Base-by-base conservation (phyloP, 202 grass and related monocot genomes). In the Schoenoplectus tabernaemontani region DNA sequence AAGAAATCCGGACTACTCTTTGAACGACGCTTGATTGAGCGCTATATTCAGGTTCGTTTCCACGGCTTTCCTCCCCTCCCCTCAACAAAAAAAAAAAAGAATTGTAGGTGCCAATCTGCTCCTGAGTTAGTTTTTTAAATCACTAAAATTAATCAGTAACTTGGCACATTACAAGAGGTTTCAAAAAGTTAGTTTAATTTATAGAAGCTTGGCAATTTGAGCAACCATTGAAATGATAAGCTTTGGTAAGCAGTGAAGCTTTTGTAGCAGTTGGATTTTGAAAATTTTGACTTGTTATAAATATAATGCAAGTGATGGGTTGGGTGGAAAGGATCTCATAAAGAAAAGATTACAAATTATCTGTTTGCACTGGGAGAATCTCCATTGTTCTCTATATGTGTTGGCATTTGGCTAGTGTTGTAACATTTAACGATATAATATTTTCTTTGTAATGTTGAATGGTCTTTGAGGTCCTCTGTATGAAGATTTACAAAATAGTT, bases 1-100 rank as follows among this genome's bases (percentile, higher is more conserved):
- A 99, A 96, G 90, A 99, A 94, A 83, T 99, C 96, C 4, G 96
- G 96, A 4, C 92, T 87, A 13, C 83, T 99, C 64, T 99, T 88
- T 81, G 96, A 99, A 84, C 84, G 92, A 64, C 90, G 96, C 41
- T 84, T 99, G 60, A 82, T 99, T 81, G 96, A 99, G 82, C 88
- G 90, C 61, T 89, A 91, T 79, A 84, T 96, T 66, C 88, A 89
- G 88, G 92, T 96, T 74, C 8, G 75, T 58, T 17, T 50, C 57
- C 26, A 22, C 72, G 1, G 37, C 46, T 33, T 56, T 74, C 76
- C 53, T 76, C 84, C 65, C 78, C 22, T 13, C 37, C 0, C 1
- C 26, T 8, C 1, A 50, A 9, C 64, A n/a, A n/a, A n/a, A 50
- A 80, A 12, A 7, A 42, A 38, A 59, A 34, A 15, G 73, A 82